A percentile compares a stretch with the other conserved stretches of the same genome.
phyloP scores from a whole-genome alignment of 768 basidiomycete genomes.

The Boletus huronensis region DNA sequence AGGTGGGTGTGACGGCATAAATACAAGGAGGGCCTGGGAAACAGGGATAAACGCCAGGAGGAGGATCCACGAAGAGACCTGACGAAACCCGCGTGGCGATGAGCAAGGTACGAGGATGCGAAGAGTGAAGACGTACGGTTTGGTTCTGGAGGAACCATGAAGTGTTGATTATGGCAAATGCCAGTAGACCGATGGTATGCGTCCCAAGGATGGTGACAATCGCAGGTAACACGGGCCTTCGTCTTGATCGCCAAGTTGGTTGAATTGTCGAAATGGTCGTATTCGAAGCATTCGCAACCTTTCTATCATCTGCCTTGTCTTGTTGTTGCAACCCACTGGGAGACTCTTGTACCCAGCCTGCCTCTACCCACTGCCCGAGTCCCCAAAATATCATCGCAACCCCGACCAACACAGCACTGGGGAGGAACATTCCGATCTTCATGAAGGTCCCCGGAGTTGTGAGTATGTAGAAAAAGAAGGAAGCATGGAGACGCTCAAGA shows the following conservation, averaged over 20 bases:
- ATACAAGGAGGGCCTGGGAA: slow-evolving; percentile 33
- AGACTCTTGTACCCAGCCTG: slow-evolving; percentile 46
- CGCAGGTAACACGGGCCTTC: slow-evolving; percentile 51
- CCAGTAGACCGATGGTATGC: slow-evolving; percentile 49
- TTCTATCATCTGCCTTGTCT: slow-evolving; percentile 11
- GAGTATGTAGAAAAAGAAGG: slow-evolving; percentile 91
- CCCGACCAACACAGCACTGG: slow-evolving; percentile 80
- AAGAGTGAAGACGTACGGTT: slow-evolving; percentile 35
- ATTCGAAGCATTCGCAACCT: background rate
- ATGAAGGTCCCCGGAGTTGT: slow-evolving; percentile 60
- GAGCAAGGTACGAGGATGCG: background rate
- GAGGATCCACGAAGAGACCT: slow-evolving; percentile 29
- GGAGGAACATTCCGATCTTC: slow-evolving; percentile 89
- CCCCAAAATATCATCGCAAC: slow-evolving; percentile 85
- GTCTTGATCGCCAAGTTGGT: slow-evolving; percentile 27
- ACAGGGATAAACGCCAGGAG: slow-evolving; percentile 30
- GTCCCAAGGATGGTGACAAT: slow-evolving; percentile 53
- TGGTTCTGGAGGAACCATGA: slow-evolving; percentile 41
- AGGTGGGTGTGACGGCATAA: slow-evolving; percentile 23
- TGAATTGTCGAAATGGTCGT: background rate
- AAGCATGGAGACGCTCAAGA: slow-evolving; percentile 93
- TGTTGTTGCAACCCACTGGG: background rate
- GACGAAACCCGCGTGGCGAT: slow-evolving; percentile 21
- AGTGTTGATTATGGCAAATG: slow-evolving; percentile 49
- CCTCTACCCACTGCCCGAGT: slow-evolving; percentile 65